Conservation (phyloP, 257 asterid genomes). For the Leonotis leonurus region DNA sequence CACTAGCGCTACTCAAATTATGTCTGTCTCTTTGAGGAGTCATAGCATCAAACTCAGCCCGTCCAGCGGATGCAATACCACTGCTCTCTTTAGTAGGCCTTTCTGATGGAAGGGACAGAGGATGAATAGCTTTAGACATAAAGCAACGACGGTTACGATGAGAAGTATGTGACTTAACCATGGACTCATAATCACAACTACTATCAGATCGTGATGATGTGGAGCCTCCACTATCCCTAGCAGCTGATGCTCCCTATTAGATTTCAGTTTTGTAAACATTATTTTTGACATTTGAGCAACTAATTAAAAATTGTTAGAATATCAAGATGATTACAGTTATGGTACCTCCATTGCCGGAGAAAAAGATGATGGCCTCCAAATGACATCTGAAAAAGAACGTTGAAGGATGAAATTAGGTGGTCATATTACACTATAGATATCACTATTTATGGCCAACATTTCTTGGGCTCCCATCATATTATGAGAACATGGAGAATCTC, state of each 20-base stretch:
- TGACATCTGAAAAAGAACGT: conserved; percentile 38
- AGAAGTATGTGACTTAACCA: conserved; percentile 55
- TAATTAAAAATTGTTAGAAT: background rate
- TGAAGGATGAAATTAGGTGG: conserved; percentile 18
- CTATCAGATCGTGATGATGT: conserved; percentile 88
- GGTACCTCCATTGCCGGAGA: conserved; percentile 95
- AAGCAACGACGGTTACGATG: conserved; percentile 78
- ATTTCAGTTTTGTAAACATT: background rate
- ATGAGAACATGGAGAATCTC: too few species aligned
- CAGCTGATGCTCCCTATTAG: conserved; percentile 76
- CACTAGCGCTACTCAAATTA: conserved; percentile 64
- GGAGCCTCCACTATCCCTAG: conserved; percentile 70
- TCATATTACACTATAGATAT: background rate
- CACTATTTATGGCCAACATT: background rate
- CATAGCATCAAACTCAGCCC: conserved; percentile 35
- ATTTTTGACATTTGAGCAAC: conserved; percentile 3
- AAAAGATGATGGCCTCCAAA: conserved; percentile 59
- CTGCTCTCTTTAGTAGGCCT: conserved; percentile 38
- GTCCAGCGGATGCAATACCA: too few species aligned
- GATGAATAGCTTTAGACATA: conserved; percentile 91
- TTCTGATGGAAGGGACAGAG: conserved; percentile 60
- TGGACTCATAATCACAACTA: conserved; percentile 62
- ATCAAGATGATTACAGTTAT: background rate
- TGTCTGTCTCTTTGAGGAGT: conserved; percentile 55
- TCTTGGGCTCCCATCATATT: too few species aligned